Evolutionary conservation across 1,284 basidiomycete species (phyloP), one percentile per base, ranked within the genome.

Genomic region (Inonotus obliquus): DNA sequence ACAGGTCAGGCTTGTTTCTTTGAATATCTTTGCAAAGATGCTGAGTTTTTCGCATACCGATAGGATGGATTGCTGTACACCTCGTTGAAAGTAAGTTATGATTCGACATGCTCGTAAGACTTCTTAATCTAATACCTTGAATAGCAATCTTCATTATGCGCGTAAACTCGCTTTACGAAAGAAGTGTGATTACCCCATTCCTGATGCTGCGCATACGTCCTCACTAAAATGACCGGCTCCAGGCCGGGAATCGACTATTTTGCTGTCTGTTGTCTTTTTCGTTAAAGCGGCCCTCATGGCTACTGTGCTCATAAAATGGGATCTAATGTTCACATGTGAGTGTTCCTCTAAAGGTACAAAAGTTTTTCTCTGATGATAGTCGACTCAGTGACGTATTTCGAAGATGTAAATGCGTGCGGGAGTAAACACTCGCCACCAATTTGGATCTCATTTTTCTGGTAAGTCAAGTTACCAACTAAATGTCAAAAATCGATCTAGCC

Each of bases 141-240:
- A 23, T 7, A 59, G 57, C 54, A 45, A 60, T 60, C 19, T 37
- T 60, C 11, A 41, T 60, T 11, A 47, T 60, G 5, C 59, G 59
- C 19, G 59, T 60, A 4, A 37, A 55, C 17, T 7, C 59, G 13
- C 51, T 60, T 23, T 60, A 55, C 29, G 53, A 55, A 44, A 41
- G 59, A 55, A 60, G 59, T 60, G 37, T 32, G 49, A 17, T 3
- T 11, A 13, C 14, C 10, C 44, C 54, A 17, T 44, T 41, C 32
- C 4, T 38, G 53, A 29, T 59, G 3, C 11, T 6, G n/a, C 21
- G 45, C 38, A 32, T 2, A 44, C 9, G 41, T 17, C 41, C 27
- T 17, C 14, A 37, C 19, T 47, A 17, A n/a, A 21, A 10, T 39
- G 23, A 11, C 14, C 37, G 7, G 13, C 19, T 29, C 14, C 38